A percentile compares a stretch with the other conserved stretches of the same genome.
phyloP scores from a whole-genome alignment of 441 rosid species.

The Brassica hybrid region DNA sequence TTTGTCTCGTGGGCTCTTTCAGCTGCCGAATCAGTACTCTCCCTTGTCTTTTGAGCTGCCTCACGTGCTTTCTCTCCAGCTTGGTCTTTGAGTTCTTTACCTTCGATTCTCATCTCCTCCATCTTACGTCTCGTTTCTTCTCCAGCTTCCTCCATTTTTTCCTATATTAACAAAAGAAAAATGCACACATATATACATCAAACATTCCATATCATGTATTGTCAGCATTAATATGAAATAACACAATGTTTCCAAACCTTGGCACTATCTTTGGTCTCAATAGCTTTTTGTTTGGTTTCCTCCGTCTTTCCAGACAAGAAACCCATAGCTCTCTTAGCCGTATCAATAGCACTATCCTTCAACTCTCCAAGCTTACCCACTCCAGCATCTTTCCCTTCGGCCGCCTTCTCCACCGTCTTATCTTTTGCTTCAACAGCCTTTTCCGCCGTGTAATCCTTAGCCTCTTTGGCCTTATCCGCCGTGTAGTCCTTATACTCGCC shows the following conservation, averaged over 20 bases:
- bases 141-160: neutral
- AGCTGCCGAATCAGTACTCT: neutral
- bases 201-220: neutral
- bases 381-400: neutral
- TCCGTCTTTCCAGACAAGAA: no score
- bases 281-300: neutral
- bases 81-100: neutral
- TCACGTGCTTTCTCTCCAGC: neutral
- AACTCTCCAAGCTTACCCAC: neutral
- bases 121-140: neutral
- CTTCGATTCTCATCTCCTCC: neutral
- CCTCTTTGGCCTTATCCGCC: neutral
- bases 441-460: neutral
- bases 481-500: neutral
- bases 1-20: neutral
- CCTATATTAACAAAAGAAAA: neutral
- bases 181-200: neutral
- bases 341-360: neutral
- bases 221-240: no score
- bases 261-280: neutral
- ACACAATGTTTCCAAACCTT: neutral
- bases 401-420: neutral
- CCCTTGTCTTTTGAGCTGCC: neutral
- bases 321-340: no score
- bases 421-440: neutral